These are phyloP conservation scores for Parmelia sp. DNA, from an alignment of 495 filamentous ascomycete species.

Conservation along the genomic window DNA sequence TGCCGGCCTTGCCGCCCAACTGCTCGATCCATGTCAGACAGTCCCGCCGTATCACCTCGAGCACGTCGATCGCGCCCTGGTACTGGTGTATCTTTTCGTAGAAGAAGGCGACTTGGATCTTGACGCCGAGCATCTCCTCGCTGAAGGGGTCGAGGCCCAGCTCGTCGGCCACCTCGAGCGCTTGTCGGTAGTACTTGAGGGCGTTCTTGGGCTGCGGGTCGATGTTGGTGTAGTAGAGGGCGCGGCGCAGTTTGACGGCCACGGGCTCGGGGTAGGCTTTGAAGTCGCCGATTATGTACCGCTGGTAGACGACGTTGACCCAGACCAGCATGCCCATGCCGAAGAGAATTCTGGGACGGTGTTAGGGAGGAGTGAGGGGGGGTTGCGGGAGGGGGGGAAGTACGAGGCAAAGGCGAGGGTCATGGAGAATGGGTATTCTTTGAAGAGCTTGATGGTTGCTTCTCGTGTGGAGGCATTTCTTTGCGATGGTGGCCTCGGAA, in stretches of 20 bases:
- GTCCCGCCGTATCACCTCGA: slow-evolving; percentile 60
- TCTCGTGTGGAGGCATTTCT: slow-evolving; percentile 20
- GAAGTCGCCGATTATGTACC: slow-evolving; percentile 57
- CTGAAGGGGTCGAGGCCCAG: slow-evolving; percentile 76
- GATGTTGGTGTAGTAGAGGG: slow-evolving; percentile 78
- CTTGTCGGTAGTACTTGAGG: slow-evolving; percentile 72
- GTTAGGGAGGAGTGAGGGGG: neutral
- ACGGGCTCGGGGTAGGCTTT: slow-evolving; percentile 74
- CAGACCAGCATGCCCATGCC: slow-evolving; percentile 48
- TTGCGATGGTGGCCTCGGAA: neutral
- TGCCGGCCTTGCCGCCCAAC: slow-evolving; percentile 39
- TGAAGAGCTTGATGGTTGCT: slow-evolving; percentile 25
- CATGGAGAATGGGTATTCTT: slow-evolving; percentile 30
- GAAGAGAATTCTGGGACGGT: slow-evolving; percentile 41
- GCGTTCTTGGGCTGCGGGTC: slow-evolving; percentile 63
- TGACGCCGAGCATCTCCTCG: slow-evolving; percentile 84
- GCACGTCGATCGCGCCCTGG: slow-evolving; percentile 59
- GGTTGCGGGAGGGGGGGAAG: no score
- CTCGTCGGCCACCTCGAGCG: slow-evolving; percentile 62
- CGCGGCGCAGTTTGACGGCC: slow-evolving; percentile 72
- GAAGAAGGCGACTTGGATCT: slow-evolving; percentile 70
- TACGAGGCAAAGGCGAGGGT: slow-evolving; percentile 28
- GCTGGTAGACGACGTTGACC: slow-evolving; percentile 57
- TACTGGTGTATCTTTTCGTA: slow-evolving; percentile 66
- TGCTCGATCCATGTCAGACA: slow-evolving; percentile 56